Conservation (phyloP, 108 stramenopile species). For the Fragilariopsis cylindrus region DNA sequence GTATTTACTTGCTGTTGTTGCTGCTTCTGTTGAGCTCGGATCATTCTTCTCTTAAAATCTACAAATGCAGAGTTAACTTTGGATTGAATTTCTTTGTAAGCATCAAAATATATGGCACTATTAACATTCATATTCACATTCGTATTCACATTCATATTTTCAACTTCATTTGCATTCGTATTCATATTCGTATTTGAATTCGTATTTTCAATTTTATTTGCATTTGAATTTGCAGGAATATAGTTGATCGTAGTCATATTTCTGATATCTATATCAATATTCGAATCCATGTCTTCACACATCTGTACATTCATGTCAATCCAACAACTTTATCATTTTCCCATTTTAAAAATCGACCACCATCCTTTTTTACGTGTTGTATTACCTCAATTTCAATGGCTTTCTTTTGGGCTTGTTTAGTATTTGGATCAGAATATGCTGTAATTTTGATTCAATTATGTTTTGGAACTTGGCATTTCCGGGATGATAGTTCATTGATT, state of each 20-base stretch:
- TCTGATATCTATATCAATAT: no score
- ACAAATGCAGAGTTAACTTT: constrained; percentile 13
- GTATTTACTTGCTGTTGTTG: neutral
- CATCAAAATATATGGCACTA: neutral
- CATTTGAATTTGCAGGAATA: no score
- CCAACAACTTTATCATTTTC: constrained; percentile 4
- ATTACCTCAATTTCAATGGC: neutral
- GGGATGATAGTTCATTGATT: constrained; percentile 15
- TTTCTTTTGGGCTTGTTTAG: neutral
- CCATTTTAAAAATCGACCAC: constrained; percentile 12
- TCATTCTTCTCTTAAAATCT: constrained; percentile 8
- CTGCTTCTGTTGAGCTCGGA: neutral
- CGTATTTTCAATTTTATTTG: no score
- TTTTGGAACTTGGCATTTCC: constrained; percentile 10
- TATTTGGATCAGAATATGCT: neutral
- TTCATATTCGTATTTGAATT: no score
- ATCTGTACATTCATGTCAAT: neutral
- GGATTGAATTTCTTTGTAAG: constrained; percentile 3
- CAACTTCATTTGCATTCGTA: no score
- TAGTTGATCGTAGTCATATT: no score
- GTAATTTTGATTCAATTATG: neutral
- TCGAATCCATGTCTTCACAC: no score
- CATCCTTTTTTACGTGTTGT: neutral
- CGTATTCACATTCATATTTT: neutral
- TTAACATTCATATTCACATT: no score